Percentiles rank a stretch among this genome's conserved stretches.
These are phyloP conservation scores for Peniophora sp. DNA, from an alignment of 1,284 basidiomycete species.

Conservation along the genomic window DNA sequence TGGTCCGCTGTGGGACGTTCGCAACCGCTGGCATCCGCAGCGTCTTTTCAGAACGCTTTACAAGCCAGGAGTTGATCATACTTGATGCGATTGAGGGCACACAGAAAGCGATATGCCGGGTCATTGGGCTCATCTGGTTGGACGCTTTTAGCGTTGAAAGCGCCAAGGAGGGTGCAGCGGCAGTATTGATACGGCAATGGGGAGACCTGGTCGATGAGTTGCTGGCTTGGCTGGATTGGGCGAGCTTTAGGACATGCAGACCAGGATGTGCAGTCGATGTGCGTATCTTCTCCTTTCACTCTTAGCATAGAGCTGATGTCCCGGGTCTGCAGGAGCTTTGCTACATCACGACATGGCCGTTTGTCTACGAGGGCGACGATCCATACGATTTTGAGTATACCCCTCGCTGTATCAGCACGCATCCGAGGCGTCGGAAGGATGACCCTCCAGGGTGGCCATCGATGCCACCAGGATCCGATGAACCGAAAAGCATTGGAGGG, in stretches of 20 bases:
- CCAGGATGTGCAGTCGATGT: constrained; percentile 34
- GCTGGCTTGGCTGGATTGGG: constrained; percentile 40
- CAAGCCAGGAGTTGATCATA: constrained; percentile 27
- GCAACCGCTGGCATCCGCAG: constrained; percentile 23
- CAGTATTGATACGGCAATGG: constrained; percentile 19
- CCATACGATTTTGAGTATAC: neutral
- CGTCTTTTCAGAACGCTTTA: constrained; percentile 18
- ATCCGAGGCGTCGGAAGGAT: neutral
- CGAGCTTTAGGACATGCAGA: constrained; percentile 32
- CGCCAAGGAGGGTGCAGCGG: constrained; percentile 2
- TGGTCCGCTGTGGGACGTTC: constrained; percentile 24
- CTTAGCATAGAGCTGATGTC: no score
- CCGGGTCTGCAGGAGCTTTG: constrained; percentile 40
- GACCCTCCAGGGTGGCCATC: no score
- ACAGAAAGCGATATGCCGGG: constrained; percentile 36
- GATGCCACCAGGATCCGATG: no score
- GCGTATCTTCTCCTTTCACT: constrained; percentile 9
- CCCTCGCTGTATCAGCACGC: no score
- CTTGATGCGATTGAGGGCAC: constrained; percentile 25
- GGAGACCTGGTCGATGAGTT: constrained; percentile 19
- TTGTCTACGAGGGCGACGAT: neutral
- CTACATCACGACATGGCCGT: constrained; percentile 39
- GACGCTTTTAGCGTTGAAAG: constrained; percentile 22
- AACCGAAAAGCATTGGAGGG: no score
- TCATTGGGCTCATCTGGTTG: constrained; percentile 35